phyloP scores from a whole-genome alignment of 495 filamentous ascomycete species.

The Lophium mytilinum region DNA sequence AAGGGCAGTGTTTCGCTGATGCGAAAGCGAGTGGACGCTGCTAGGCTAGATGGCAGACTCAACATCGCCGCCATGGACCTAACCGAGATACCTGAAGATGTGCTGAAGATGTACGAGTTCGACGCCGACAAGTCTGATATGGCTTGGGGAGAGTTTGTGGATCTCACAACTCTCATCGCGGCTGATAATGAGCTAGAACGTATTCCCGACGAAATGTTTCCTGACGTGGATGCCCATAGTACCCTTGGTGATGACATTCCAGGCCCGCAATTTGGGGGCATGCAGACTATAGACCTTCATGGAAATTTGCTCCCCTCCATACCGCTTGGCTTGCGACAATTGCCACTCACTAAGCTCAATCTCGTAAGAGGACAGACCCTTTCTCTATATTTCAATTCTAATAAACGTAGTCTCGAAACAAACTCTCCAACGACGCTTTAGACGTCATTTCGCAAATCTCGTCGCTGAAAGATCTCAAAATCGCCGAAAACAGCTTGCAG shows the following conservation, averaged over 20 bases:
- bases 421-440: constrained; percentile 59
- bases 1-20: constrained; percentile 48
- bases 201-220: constrained; percentile 66
- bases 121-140: constrained; percentile 41
- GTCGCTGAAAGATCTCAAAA: constrained; percentile 66
- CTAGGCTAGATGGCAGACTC: constrained; percentile 70
- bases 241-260: constrained; percentile 53
- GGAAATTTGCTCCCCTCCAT: constrained; percentile 66
- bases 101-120: constrained; percentile 80
- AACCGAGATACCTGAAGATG: constrained; percentile 69
- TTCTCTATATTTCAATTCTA: constrained; percentile 8
- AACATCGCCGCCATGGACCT: constrained; percentile 85
- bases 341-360: constrained; percentile 73
- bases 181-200: constrained; percentile 84
- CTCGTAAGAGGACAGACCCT: constrained; percentile 44
- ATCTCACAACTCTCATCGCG: constrained; percentile 78
- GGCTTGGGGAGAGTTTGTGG: constrained; percentile 89
- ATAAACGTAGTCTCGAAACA: constrained; percentile 61
- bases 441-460: constrained; percentile 63
- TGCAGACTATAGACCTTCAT: constrained; percentile 79
- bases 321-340: constrained; percentile 65
- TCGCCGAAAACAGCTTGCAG: constrained; percentile 68
- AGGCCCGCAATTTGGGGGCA: constrained; percentile 71
- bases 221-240: constrained; percentile 49
- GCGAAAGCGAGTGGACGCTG: constrained; percentile 64